phyloP scores from a whole-genome alignment of 345 rosid species.

The Gynandropsis gynandra region DNA sequence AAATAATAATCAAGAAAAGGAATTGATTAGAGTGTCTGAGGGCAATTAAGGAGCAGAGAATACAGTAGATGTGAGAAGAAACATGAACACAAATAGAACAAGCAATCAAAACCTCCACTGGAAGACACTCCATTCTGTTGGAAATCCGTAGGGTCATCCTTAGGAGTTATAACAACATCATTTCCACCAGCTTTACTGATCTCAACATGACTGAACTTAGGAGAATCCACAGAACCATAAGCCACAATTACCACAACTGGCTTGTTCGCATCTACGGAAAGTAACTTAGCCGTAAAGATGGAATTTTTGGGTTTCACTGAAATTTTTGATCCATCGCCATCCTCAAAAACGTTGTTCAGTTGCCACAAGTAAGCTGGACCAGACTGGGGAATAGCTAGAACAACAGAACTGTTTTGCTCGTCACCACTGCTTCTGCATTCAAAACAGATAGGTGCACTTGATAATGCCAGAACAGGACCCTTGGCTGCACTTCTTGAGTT shows the following conservation, averaged over 20 bases:
- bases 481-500: slow-evolving; percentile 18
- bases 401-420: slow-evolving; percentile 15
- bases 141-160: too few relatives aligned
- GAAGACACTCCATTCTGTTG: too few relatives aligned
- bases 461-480: slow-evolving; percentile 33
- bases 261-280: slow-evolving; percentile 16
- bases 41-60: not conserved
- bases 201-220: slow-evolving; percentile 26
- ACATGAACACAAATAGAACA: not conserved
- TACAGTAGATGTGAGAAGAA: not conserved
- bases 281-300: slow-evolving; percentile 29
- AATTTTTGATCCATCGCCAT: slow-evolving; percentile 29
- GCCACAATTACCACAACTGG: slow-evolving; percentile 21
- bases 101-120: slow-evolving; percentile 14
- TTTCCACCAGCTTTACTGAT: slow-evolving; percentile 24
- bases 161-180: too few relatives aligned
- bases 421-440: slow-evolving; percentile 25
- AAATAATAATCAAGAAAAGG: not conserved
- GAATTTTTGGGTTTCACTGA: slow-evolving; percentile 27
- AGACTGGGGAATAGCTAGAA: slow-evolving; percentile 34
- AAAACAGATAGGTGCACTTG: slow-evolving; percentile 22
- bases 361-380: slow-evolving; percentile 33
- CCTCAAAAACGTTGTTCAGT: slow-evolving; percentile 21
- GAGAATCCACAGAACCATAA: slow-evolving; percentile 34
- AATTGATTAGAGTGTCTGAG: not conserved